These are phyloP conservation scores for Zoysia japonica DNA, from an alignment of 176 grass and related monocot species.

Conservation along the genomic window DNA sequence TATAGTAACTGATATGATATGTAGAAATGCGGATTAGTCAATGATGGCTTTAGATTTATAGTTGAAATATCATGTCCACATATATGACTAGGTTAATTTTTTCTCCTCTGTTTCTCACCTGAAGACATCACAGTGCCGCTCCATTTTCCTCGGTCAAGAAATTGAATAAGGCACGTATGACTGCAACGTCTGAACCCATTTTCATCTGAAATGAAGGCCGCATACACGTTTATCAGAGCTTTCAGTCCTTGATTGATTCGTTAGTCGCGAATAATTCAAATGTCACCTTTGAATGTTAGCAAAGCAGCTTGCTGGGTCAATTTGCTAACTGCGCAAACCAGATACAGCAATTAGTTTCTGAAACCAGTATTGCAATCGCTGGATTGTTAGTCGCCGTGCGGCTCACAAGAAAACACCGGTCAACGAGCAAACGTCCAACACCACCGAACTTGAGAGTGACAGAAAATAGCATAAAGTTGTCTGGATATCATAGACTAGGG, in stretches of 20 bases:
- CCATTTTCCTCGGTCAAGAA: slow-evolving; percentile 14
- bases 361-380: not conserved
- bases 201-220: not conserved
- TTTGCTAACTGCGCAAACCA: not conserved
- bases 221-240: not conserved
- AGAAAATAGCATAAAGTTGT: not conserved
- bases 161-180: not conserved
- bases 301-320: not conserved
- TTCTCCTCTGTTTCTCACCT: not conserved
- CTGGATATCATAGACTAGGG: not conserved
- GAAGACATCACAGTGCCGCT: not conserved
- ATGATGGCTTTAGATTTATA: not conserved
- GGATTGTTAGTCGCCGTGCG: not conserved
- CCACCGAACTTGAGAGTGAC: slow-evolving; percentile 15
- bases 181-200: not conserved
- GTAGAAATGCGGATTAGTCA: not conserved
- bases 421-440: slow-evolving; percentile 13
- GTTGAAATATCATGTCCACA: not conserved
- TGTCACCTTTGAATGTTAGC: not conserved
- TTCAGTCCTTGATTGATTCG: not conserved
- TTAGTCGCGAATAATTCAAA: not conserved
- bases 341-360: not conserved
- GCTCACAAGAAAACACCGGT: not conserved
- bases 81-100: not conserved
- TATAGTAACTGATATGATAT: not conserved